Base-by-base conservation (phyloP, 768 basidiomycete species). In the Obba rivulosa region DNA sequence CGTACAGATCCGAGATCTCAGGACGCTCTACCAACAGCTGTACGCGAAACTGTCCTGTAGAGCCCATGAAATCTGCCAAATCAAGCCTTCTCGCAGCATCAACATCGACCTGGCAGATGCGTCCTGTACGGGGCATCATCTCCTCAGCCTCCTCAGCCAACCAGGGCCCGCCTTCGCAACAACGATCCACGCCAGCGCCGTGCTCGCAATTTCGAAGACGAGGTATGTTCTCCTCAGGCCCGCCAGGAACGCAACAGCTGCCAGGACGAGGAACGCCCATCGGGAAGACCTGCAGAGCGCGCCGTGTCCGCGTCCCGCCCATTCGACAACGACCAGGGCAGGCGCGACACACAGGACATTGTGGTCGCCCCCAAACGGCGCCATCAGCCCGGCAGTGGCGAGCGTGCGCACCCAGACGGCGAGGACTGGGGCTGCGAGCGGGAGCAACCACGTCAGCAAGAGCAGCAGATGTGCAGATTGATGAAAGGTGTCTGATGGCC, bases 371-470 rank as follows among this genome's bases (percentile, higher is more conserved):
- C 83, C 77, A 63, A 92, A 94, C 2, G 87, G 87, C 4, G 83
- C 83, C 8, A 78, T 83, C 51, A 81, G 77, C 1, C 88, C 87
- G 9, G 90, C 87, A 0, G 87, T 87, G 34, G 79, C 74, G 10
- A 95, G 69, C 34, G 92, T 94, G 43, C 92, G 79, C 2, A 85
- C 85, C 94, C 94, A 97, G 2, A 95, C 92, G 1, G 79, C 84
- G 21, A 97, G 70, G 5, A 86, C 83, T 0, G 90, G 85, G 2
- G 81, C 85, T 5, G 76, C 76, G 47, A 90, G 70, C 1, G 93
- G 93, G 0, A 95, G 67, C 2, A 93, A 70, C 77, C 83, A 85
- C 16, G 87, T 84, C 78, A 92, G 81, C 28, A 93, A 69, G 44
- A 92, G 67, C 10, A 93, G 64, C 1, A 89, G 24, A 54, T 89